Evolutionary conservation across 2,329 filamentous ascomycete species (phyloP).

Genomic region (Huntiella moniliformis): DNA sequence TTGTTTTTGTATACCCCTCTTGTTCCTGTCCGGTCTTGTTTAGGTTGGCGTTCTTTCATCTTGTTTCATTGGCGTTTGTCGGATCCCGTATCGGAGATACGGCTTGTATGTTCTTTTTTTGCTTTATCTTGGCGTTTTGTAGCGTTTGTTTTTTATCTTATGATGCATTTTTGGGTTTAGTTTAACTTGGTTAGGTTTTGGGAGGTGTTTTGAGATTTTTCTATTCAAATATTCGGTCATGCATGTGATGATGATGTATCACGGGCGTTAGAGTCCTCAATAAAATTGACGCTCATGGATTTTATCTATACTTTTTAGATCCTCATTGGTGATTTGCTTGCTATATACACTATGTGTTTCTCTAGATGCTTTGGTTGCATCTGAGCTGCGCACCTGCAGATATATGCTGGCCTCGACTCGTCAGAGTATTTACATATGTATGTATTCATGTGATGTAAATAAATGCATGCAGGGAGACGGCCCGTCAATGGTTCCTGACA

Average conservation of each 20-base stretch:
- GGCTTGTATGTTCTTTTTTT: background rate
- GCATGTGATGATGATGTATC: background rate
- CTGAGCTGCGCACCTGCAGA: too few relatives aligned
- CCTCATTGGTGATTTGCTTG: too few relatives aligned
- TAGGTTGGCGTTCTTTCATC: background rate
- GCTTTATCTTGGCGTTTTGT: background rate
- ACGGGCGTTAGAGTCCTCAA: background rate
- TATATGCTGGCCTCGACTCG: too few relatives aligned
- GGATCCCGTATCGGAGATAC: background rate
- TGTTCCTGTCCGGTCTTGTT: background rate
- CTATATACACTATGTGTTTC: too few relatives aligned
- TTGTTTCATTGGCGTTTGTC: background rate
- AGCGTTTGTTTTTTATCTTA: background rate
- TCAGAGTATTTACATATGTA: too few relatives aligned
- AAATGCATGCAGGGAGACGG: too few relatives aligned
- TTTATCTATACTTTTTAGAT: too few relatives aligned
- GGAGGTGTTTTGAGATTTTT: background rate
- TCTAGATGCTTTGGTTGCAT: too few relatives aligned
- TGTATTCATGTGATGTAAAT: too few relatives aligned
- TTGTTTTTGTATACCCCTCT: constrained; percentile 1
- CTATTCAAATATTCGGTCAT: constrained; percentile 3
- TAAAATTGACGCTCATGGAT: background rate
- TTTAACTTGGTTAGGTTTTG: background rate
- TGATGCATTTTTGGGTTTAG: background rate
- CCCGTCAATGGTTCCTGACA: too few relatives aligned